Evolutionary conservation across 495 filamentous ascomycete genomes (phyloP).

Genomic region (Xylaria cubensis): DNA sequence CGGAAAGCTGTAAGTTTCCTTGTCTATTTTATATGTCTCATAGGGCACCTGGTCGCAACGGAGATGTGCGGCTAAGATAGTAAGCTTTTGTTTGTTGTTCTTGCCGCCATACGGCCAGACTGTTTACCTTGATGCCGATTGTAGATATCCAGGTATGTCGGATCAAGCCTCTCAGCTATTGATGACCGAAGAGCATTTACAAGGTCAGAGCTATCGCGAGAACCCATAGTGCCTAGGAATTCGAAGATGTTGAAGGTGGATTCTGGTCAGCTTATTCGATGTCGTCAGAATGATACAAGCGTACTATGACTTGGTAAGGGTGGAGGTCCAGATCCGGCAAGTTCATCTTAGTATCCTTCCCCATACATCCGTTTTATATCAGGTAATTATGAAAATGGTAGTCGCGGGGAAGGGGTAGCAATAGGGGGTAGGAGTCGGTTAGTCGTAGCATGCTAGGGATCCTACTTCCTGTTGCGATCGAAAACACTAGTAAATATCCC

Average conservation of each 20-base stretch:
- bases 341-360: conserved; percentile 1
- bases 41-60: conserved; percentile 48
- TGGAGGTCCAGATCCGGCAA: neutral
- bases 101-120: neutral
- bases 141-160: conserved; percentile 45
- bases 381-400: neutral
- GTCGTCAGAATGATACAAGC: conserved; percentile 24
- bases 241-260: neutral
- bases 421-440: neutral
- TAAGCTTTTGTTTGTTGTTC: conserved; percentile 1
- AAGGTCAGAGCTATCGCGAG: conserved; percentile 30
- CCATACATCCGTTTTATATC: neutral
- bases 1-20: conserved; percentile 43
- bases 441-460: neutral
- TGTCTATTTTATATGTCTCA: conserved; percentile 45
- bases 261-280: neutral
- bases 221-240: conserved; percentile 32
- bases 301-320: neutral
- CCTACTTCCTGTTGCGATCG: neutral
- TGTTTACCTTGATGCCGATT: conserved; percentile 45
- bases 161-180: conserved; percentile 42
- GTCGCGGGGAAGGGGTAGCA: conserved; percentile 4
- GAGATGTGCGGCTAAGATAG: conserved; percentile 27
- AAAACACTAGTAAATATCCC: neutral
- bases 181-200: conserved; percentile 43